phyloP scores from a whole-genome alignment of 352 stramenopile genomes.

The Lagenidium giganteum region DNA sequence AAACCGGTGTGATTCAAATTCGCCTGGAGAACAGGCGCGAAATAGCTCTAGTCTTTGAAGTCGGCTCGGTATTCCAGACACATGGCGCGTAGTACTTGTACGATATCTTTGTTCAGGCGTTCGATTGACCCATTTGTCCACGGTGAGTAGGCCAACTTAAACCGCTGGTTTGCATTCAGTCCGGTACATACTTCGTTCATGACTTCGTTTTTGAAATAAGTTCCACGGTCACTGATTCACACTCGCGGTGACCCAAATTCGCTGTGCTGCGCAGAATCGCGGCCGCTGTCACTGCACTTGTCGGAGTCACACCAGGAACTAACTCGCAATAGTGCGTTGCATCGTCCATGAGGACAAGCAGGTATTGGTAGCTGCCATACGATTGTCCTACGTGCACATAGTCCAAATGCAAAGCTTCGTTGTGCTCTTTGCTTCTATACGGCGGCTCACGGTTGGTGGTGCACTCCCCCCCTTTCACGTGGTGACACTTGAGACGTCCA shows the following conservation, averaged over 20 bases:
- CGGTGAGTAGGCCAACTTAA: conserved; percentile 21
- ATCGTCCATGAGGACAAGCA: conserved; percentile 26
- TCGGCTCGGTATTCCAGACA: conserved; percentile 21
- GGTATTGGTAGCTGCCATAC: conserved; percentile 16
- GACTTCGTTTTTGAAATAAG: conserved; percentile 24
- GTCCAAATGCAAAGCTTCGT: conserved; percentile 21
- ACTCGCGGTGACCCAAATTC: conserved; percentile 17
- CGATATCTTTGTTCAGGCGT: conserved; percentile 16
- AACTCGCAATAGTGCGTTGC: conserved; percentile 24
- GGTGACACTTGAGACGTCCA: conserved; percentile 14
- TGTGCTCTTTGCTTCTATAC: conserved; percentile 3
- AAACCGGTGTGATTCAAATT: conserved; percentile 24
- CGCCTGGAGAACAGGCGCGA: conserved; percentile 21
- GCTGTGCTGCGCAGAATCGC: conserved; percentile 18
- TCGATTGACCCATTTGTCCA: conserved; percentile 30
- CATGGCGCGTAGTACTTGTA: conserved; percentile 20
- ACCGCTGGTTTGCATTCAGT: conserved; percentile 18
- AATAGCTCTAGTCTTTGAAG: conserved; percentile 13
- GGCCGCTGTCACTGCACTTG: conserved; percentile 11
- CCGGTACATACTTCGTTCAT: conserved; percentile 11
- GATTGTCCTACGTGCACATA: conserved; percentile 22
- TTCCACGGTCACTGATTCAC: conserved; percentile 20
- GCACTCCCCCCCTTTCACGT: conserved; percentile 14
- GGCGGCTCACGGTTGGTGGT: conserved; percentile 9
- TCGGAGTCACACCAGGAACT: conserved; percentile 14